Evolutionary conservation across 495 filamentous ascomycete genomes (phyloP), one percentile per base, ranked within the genome.

Genomic region (Penicillium soppii): DNA sequence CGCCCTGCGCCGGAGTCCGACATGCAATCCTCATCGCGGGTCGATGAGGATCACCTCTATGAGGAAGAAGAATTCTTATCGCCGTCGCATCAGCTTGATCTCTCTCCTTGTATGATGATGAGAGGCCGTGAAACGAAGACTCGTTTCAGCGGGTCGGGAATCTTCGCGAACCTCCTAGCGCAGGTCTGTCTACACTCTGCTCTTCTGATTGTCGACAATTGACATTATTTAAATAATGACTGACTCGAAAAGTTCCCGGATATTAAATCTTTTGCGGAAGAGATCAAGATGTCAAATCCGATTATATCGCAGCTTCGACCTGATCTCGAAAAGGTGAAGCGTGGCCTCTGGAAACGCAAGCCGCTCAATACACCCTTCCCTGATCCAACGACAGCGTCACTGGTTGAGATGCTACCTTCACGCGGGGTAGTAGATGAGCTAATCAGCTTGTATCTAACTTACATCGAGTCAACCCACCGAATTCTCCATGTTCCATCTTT

Each of bases 401-500:
- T 75, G 15, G 54, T 70, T 27, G 39, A 55, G 25, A 46, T 75
- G 33, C 61, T 76, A 7, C 73, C 73, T 0, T 57, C 73, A 22
- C 71, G 74, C 6, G 66, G 68, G 7, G 56, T 80, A 1, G 73
- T 75, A 5, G 82, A 87, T 52, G 62, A 67, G 29, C 62, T 85
- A 50, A 71, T 78, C 7, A 46, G 62, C 5, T 50, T 78, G 10
- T 87, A 85, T 55, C 70, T 84, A 47, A 66, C 62, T 7, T 77
- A 76, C 26, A 74, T 82, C 25, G 84, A 88, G 54, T 77, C 76
- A 1, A 73, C 68, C 0, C 64, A 82, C 55, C 75, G 82, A 9
- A 80, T 86, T 27, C 59, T 86, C 3, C 84, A 86, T 52, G 57
- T 77, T 2, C 81, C 82, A 4, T 76, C 75, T 1, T 86, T 86